These are phyloP conservation scores for Sugiyamaella boreocaroliniensis DNA, from an alignment of 805 yeast species.

Conservation along the genomic window DNA sequence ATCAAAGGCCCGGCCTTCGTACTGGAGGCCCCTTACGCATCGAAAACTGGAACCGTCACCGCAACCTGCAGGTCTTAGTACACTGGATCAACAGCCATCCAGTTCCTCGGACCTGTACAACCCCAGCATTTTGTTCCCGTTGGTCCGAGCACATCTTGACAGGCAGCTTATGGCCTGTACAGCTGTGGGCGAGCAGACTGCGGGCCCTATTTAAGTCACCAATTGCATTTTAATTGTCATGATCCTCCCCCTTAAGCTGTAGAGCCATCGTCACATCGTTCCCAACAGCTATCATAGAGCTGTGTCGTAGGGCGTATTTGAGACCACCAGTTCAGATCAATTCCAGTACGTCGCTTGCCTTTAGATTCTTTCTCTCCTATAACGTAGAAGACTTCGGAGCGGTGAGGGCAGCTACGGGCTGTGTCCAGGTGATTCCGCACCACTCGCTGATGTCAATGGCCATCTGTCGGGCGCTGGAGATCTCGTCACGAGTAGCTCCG, in stretches of 20 bases:
- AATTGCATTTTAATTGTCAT: too few species aligned
- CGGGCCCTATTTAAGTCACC: too few species aligned
- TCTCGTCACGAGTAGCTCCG: conserved; percentile 62
- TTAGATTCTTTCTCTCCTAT: too few species aligned
- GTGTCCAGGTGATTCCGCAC: conserved; percentile 65
- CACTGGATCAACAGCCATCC: background rate
- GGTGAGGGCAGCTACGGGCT: conserved; percentile 45
- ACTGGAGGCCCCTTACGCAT: background rate
- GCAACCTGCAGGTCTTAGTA: too few species aligned
- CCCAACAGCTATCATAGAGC: too few species aligned
- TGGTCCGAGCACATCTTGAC: background rate
- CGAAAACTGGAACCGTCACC: too few species aligned
- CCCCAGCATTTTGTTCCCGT: background rate
- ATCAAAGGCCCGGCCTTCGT: background rate
- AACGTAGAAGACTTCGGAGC: background rate
- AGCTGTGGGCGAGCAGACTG: too few species aligned
- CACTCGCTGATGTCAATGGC: conserved; percentile 61
- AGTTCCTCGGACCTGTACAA: background rate
- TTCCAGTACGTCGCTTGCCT: too few species aligned
- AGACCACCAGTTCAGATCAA: too few species aligned
- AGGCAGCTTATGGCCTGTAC: background rate
- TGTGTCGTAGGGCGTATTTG: too few species aligned
- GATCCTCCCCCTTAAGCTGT: too few species aligned
- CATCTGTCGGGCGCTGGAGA: conserved; percentile 52
- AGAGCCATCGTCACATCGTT: too few species aligned